Percentiles rank a stretch among this genome's conserved stretches.
Evolutionary conservation across 805 yeast genomes (phyloP).

Genomic region (Metschnikowia orientalis): DNA sequence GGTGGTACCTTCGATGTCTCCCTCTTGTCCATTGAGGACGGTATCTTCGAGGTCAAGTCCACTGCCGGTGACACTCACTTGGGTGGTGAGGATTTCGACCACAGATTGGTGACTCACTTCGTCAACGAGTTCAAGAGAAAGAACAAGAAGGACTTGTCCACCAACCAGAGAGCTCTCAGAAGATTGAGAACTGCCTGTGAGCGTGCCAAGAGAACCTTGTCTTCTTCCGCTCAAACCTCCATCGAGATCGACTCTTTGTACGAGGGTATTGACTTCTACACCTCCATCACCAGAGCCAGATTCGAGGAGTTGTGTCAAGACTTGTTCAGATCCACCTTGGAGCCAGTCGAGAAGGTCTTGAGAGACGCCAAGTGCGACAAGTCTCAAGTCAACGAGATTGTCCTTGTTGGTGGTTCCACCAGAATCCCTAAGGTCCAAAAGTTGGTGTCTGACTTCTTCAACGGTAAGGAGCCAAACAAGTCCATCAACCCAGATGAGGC

Average conservation of each 20-base stretch:
- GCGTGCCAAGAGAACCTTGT: conserved; percentile 47
- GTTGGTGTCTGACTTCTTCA: conserved; percentile 42
- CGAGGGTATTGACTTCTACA: conserved; percentile 47
- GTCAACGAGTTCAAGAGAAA: conserved; percentile 93
- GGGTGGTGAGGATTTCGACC: conserved; percentile 97
- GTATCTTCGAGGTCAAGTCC: conserved; percentile 47
- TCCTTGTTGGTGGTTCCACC: conserved; percentile 47
- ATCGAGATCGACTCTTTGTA: conserved; percentile 46
- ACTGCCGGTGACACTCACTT: conserved; percentile 94
- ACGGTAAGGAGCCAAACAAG: conserved; percentile 45
- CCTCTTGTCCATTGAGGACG: conserved; percentile 44
- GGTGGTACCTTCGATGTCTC: conserved; percentile 50
- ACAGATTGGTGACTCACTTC: conserved; percentile 83
- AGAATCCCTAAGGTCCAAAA: conserved; percentile 49
- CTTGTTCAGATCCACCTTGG: conserved; percentile 42
- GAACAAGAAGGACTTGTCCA: conserved; percentile 76
- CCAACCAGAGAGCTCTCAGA: conserved; percentile 81
- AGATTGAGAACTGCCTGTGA: conserved; percentile 47
- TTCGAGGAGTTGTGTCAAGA: conserved; percentile 46
- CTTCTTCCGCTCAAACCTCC: conserved; percentile 37
- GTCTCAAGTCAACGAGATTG: conserved; percentile 44
- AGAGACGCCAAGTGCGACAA: conserved; percentile 44
- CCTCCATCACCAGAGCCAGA: conserved; percentile 44
- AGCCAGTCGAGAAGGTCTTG: conserved; percentile 45
- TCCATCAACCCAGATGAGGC: conserved; percentile 50